Evolutionary conservation across 108 stramenopile genomes (phyloP).

Genomic region (Fistulifera pelliculosa): DNA sequence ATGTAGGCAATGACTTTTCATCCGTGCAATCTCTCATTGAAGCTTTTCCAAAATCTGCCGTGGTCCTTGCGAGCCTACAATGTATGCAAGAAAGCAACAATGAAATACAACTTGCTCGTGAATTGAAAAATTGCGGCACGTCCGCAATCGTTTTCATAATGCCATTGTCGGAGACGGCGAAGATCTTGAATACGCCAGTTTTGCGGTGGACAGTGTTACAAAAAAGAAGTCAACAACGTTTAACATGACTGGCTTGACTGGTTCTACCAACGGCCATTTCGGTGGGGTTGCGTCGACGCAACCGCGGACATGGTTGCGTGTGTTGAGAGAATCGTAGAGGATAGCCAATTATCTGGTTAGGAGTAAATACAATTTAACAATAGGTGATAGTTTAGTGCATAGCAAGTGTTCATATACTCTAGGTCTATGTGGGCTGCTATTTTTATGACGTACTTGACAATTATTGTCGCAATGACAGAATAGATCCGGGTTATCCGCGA

Average conservation of each 20-base stretch:
- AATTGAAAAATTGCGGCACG: conserved; percentile 19
- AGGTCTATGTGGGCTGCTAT: no score
- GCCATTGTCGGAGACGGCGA: conserved; percentile 50
- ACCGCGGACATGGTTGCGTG: background rate
- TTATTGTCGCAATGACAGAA: no score
- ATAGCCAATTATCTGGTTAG: no score
- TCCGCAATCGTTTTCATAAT: conserved; percentile 27
- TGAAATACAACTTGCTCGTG: conserved; percentile 28
- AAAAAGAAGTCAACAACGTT: conserved; percentile 50
- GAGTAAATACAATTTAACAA: no score
- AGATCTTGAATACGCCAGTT: conserved; percentile 46
- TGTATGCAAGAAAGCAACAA: conserved; percentile 41
- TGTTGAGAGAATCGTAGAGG: conserved; percentile 1
- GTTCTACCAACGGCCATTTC: conserved; percentile 62
- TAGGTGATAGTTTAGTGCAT: no score
- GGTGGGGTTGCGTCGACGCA: conserved; percentile 24
- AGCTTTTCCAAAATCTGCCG: conserved; percentile 21
- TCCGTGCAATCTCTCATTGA: conserved; percentile 12
- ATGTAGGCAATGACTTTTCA: conserved; percentile 4
- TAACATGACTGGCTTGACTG: conserved; percentile 63
- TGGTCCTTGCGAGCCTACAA: conserved; percentile 32
- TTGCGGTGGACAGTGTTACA: conserved; percentile 38
- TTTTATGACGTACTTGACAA: no score
- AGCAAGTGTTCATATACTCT: no score
- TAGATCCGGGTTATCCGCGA: no score